A percentile compares a stretch with the other conserved stretches of the same genome.
phyloP scores from a whole-genome alignment of 345 rosid genomes.

The Raphanus sativus region DNA sequence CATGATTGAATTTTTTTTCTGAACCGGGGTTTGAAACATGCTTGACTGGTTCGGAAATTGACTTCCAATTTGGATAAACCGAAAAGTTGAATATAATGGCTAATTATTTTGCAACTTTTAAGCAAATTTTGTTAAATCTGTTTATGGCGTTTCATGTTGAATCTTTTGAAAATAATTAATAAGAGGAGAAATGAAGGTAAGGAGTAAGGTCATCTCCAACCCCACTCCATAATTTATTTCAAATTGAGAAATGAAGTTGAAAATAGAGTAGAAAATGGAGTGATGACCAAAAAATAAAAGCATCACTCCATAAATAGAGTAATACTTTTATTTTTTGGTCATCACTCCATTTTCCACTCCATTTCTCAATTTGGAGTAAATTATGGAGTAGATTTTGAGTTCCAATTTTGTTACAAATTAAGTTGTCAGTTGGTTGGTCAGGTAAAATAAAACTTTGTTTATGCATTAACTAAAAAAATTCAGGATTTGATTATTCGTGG shows the following conservation, averaged over 20 bases:
- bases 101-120: background rate
- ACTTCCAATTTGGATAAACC: slow-evolving; percentile 18
- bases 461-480: background rate
- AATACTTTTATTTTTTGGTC: no score
- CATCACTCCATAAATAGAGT: no score
- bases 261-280: no score
- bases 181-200: background rate
- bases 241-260: no score
- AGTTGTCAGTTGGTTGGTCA: background rate
- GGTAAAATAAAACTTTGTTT: background rate
- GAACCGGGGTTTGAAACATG: slow-evolving; percentile 11
- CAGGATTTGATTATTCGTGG: background rate
- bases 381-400: background rate
- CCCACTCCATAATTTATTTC: no score
- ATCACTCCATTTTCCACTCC: no score
- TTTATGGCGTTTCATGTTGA: background rate
- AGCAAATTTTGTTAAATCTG: background rate
- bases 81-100: slow-evolving; percentile 7
- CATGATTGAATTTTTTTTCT: slow-evolving; percentile 2
- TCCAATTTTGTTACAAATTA: background rate
- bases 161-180: background rate
- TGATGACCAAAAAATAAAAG: no score
- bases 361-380: no score
- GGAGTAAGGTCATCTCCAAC: background rate
- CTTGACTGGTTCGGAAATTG: slow-evolving; percentile 30